Base-by-base conservation (phyloP, 345 rosid genomes). In the Arabidopsis suecica region DNA sequence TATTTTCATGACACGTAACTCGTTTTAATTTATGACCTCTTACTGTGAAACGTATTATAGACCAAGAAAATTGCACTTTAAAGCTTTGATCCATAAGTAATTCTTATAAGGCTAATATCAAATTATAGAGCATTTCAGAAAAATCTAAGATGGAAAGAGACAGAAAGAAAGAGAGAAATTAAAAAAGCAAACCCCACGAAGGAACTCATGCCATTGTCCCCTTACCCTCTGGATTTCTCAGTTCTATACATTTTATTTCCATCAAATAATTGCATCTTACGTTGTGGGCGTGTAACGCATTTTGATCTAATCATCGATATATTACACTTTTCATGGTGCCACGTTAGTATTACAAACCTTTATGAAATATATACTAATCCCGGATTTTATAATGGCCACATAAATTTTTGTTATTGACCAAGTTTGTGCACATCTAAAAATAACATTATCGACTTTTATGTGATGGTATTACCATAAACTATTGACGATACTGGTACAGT, bases 201-300 rank as follows among this genome's bases (percentile, higher is more conserved):
- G 37, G n/a, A 76, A 68, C 69, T 61, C 69, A 76, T 76, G 69
- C 23, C 69, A 68, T 60, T 68, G 79, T 61, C 74, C 57, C 79
- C 74, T 75, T 12, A 18, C 5, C 63, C 7, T 38, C 11, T 62
- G 41, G 33, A 61, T 30, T 49, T 48, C 49, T 48, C 23, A 71
- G 3, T 1, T 62, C 54, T 30, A 42, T n/a, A 30, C 54, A 63
- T 11, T 16, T 7, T 23, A 23, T 23, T 23, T 51, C 32, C 56
- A 41, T 68, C 69, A 61, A 60, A 75, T 68, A 60, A 59, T 67
- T 75, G 61, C 41, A 8, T 67, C 68, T 18, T 49, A 23, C 10
- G 41, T 22, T 54, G 41, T 67, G 54, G 72, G 34, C 61, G 72
- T 74, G 78, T 74, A 58, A 47, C 67, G 10, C 47, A 20, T 38